Evolutionary conservation across 805 yeast genomes (phyloP).

Genomic region (Lipomyces yamanashiensis): DNA sequence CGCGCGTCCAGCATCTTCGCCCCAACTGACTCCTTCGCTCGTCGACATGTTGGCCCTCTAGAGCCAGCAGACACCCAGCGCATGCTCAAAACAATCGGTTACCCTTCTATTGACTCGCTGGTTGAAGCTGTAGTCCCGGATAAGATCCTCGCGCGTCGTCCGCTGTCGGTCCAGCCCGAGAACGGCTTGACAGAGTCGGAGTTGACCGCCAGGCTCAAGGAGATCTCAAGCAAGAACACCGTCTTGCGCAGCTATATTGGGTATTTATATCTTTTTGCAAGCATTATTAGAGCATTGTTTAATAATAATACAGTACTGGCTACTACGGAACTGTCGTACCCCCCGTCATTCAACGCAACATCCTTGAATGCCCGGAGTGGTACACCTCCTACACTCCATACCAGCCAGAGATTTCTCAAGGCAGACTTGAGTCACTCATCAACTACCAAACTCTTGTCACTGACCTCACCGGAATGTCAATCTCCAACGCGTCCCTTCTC

Average conservation of each 20-base stretch:
- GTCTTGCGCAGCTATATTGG: constrained; percentile 81
- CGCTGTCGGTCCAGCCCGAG: constrained; percentile 65
- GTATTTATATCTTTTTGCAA: background rate
- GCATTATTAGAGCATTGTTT: background rate
- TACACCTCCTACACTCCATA: constrained; percentile 98
- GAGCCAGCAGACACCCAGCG: constrained; percentile 60
- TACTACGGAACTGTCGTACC: constrained; percentile 90
- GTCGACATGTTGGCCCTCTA: constrained; percentile 88
- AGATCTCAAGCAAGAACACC: constrained; percentile 76
- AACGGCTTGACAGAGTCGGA: constrained; percentile 82
- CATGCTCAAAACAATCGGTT: constrained; percentile 72
- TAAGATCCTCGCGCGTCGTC: constrained; percentile 70
- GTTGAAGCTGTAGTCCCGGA: constrained; percentile 76
- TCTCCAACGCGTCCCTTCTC: constrained; percentile 90
- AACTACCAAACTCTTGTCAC: constrained; percentile 92
- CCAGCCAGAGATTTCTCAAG: constrained; percentile 98
- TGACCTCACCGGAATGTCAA: constrained; percentile 90
- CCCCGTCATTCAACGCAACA: constrained; percentile 88
- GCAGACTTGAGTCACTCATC: constrained; percentile 85
- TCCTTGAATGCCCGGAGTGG: constrained; percentile 96
- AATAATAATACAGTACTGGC: constrained; percentile 59
- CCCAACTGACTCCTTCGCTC: constrained; percentile 78
- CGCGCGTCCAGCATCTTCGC: constrained; percentile 33
- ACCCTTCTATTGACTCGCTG: constrained; percentile 69
- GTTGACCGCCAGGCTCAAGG: constrained; percentile 68